A percentile compares a stretch with the other conserved stretches of the same genome.
phyloP scores from a whole-genome alignment of 2,329 filamentous ascomycete species.

The Phoma herbarum region DNA sequence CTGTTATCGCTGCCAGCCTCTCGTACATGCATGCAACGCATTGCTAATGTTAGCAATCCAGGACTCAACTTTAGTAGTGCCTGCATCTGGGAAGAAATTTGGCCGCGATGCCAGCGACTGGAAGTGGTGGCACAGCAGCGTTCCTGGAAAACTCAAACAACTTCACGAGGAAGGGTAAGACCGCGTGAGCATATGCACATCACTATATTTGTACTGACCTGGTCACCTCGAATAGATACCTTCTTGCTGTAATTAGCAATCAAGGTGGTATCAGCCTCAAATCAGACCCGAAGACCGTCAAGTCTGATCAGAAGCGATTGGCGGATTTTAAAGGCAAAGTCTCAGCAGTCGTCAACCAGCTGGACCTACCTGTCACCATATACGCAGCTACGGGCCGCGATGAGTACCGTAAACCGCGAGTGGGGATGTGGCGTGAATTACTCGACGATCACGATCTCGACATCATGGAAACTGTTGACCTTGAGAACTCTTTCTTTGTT shows the following conservation, averaged over 20 bases:
- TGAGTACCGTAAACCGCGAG: constrained; percentile 83
- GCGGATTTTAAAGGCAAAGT: constrained; percentile 85
- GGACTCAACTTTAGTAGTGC: constrained; percentile 88
- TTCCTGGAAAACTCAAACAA: constrained; percentile 72
- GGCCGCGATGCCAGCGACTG: constrained; percentile 77
- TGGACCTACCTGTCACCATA: constrained; percentile 78
- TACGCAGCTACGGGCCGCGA: constrained; percentile 90
- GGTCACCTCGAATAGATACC: constrained; percentile 63
- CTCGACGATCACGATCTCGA: constrained; percentile 61
- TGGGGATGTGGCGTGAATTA: constrained; percentile 85
- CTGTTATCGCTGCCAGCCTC: neutral
- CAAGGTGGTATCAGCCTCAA: constrained; percentile 84
- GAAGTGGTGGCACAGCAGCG: constrained; percentile 87
- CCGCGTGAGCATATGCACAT: constrained; percentile 9
- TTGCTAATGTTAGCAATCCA: constrained; percentile 46
- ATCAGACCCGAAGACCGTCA: constrained; percentile 74
- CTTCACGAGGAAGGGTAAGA: constrained; percentile 74
- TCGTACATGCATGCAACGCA: neutral
- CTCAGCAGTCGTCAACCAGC: constrained; percentile 70
- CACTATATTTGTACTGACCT: constrained; percentile 17
- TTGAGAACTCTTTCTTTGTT: constrained; percentile 79
- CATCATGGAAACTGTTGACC: constrained; percentile 67
- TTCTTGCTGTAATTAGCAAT: constrained; percentile 84
- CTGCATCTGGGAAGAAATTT: constrained; percentile 82
- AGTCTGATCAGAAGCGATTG: constrained; percentile 72